Evolutionary conservation across 2,329 filamentous ascomycete species (phyloP).

Genomic region (Rhynchosporium graminicola): DNA sequence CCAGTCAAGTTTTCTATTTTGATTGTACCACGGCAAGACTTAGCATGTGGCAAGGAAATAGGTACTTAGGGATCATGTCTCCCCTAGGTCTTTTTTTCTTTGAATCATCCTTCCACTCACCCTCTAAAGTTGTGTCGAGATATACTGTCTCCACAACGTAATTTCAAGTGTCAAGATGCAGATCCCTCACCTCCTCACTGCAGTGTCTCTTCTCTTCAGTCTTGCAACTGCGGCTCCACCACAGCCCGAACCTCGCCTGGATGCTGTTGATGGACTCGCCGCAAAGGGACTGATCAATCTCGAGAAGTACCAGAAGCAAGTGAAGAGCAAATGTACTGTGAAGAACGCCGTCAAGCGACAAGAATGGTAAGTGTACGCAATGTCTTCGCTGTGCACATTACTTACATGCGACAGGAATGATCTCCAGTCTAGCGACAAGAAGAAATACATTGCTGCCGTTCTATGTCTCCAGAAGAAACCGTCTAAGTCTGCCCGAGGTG

Average conservation of each 20-base stretch:
- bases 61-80: not conserved
- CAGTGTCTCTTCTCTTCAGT: not conserved
- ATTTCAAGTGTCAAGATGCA: slow-evolving; percentile 6
- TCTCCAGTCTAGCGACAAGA: slow-evolving; percentile 26
- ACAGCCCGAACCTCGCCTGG: slow-evolving; percentile 8
- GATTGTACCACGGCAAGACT: not conserved
- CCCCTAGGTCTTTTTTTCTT: not conserved
- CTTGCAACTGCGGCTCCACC: not conserved
- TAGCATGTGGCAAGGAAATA: not conserved
- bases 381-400: not conserved
- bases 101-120: not conserved
- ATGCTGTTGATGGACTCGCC: slow-evolving; percentile 38
- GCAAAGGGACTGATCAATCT: slow-evolving; percentile 40
- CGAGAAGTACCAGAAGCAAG: slow-evolving; percentile 32
- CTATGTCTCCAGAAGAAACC: slow-evolving; percentile 41
- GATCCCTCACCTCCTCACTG: slow-evolving; percentile 1
- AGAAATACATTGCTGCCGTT: slow-evolving; percentile 42
- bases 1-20: not conserved
- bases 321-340: slow-evolving; percentile 39
- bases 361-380: slow-evolving; percentile 45
- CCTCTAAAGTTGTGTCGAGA: not conserved
- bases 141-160: not conserved
- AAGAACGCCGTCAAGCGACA: slow-evolving; percentile 43
- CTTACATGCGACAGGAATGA: slow-evolving; percentile 22
- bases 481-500: slow-evolving; percentile 36